Conservation (phyloP, 257 asterid species). For the Catharanthus roseus region DNA sequence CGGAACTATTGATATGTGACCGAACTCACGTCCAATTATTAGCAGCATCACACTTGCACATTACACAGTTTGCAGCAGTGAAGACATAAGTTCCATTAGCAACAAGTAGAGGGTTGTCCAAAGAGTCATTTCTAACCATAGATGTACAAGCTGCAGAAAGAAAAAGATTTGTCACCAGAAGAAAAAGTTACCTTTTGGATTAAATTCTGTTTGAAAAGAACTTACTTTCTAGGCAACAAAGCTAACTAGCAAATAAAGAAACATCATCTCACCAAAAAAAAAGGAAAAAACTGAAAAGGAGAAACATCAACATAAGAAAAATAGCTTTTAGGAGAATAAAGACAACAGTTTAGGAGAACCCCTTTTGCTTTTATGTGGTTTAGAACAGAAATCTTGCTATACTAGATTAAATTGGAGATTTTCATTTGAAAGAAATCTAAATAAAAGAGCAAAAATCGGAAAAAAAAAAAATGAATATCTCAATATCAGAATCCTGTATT, state of each 20-base stretch:
- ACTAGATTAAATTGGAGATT: no score
- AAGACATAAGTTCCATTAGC: conserved; percentile 49
- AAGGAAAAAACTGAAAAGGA: no score
- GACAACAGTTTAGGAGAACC: no score
- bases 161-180: background rate
- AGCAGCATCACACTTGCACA: conserved; percentile 65
- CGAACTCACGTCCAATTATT: conserved; percentile 59
- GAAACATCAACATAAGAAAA: background rate
- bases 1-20: background rate
- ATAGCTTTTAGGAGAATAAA: background rate
- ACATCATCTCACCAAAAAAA: background rate
- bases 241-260: background rate
- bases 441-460: no score
- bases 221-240: background rate
- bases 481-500: no score
- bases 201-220: background rate
- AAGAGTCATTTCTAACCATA: conserved; percentile 34
- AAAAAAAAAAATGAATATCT: no score
- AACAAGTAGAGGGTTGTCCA: conserved; percentile 68
- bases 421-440: no score
- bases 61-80: conserved; percentile 69
- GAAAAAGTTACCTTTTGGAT: background rate
- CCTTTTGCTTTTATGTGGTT: no score
- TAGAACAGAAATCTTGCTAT: no score
- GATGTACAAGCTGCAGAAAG: conserved; percentile 66